Conservation (phyloP, 345 rosid genomes). For the Euphorbia lathyris region DNA sequence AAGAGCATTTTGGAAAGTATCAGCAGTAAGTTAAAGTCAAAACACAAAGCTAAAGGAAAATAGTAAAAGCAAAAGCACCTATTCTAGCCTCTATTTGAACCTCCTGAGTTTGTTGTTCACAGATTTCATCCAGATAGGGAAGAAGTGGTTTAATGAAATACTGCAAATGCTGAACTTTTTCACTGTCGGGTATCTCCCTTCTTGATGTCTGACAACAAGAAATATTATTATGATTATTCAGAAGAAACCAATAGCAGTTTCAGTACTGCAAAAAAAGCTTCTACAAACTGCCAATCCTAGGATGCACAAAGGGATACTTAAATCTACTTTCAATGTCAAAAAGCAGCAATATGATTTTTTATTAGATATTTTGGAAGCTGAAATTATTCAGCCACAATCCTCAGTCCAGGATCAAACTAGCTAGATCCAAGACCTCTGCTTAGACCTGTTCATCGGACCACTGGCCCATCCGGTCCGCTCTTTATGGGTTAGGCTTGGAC, state of each 20-base stretch:
- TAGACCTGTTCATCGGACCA: no score
- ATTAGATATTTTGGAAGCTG: background rate
- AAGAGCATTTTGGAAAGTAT: slow-evolving; percentile 13
- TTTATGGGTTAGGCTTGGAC: no score
- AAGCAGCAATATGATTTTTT: background rate
- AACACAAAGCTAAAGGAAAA: background rate
- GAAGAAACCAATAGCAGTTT: no score
- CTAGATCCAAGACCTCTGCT: no score
- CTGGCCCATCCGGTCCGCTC: no score
- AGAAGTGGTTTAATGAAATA: slow-evolving; percentile 50
- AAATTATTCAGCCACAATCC: background rate
- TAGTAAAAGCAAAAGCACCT: slow-evolving; percentile 35
- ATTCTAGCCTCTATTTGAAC: slow-evolving; percentile 51
- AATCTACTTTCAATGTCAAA: background rate
- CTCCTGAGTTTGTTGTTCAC: no score
- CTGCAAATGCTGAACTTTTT: slow-evolving; percentile 51
- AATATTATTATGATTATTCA: slow-evolving; percentile 7
- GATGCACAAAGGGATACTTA: background rate
- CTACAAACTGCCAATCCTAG: background rate
- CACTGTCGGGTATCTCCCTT: slow-evolving; percentile 33
- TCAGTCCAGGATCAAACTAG: no score
- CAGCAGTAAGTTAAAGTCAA: slow-evolving; percentile 13
- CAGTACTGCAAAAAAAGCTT: background rate
- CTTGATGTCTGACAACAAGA: slow-evolving; percentile 53
- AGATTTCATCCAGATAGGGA: slow-evolving; percentile 57